Base-by-base conservation (phyloP, 2,329 filamentous ascomycete genomes). In the Plectosphaerella plurivora region DNA sequence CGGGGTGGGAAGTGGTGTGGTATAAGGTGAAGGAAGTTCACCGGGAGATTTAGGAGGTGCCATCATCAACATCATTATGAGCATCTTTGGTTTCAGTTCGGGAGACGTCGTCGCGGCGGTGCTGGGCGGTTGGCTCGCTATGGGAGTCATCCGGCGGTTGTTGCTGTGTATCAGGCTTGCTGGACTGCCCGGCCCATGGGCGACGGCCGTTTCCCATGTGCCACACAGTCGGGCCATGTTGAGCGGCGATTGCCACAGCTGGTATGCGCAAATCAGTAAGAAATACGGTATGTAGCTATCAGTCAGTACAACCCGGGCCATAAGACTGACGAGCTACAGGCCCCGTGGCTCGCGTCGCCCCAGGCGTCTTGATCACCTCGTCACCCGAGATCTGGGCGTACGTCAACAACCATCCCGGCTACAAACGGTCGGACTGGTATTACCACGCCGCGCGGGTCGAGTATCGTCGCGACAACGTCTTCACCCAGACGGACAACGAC, bases 401-500 rank as follows among this genome's bases (percentile, higher is more conserved):
- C 61, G 73, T 72, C 59, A 75, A 68, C 62, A 70, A 63, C 47
- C 67, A 69, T 4, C 68, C 69, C 3, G 67, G 65, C 3, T 78
- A 77, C 47, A 71, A 63, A 47, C 66, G 71, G 12, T 67, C 66
- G 4, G 61, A 66, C 16, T 77, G 73, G 72, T 78, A 68, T 52
- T 73, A 71, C 20, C 71, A 75, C 39, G 69, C 71, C 4, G 67
- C 73, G 42, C 72, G 74, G 4, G 68, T 80, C 24, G 75, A 82
- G 53, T 71, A 75, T 5, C 71, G 73, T 1, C 66, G 69, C 5
- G 76, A 83, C 58, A 81, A 78, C 51, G 67, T 83, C 35, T 81
- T 84, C 53, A 76, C 71, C 2, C 70, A 78, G 57, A 72, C 72
- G 5, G 68, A 82, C 53, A 76, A 74, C 42, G 69, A 68, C 5